These are phyloP conservation scores for Oehlia diaphana DNA, from an alignment of 192 early-diverging fungal genomes.

Conservation along the genomic window DNA sequence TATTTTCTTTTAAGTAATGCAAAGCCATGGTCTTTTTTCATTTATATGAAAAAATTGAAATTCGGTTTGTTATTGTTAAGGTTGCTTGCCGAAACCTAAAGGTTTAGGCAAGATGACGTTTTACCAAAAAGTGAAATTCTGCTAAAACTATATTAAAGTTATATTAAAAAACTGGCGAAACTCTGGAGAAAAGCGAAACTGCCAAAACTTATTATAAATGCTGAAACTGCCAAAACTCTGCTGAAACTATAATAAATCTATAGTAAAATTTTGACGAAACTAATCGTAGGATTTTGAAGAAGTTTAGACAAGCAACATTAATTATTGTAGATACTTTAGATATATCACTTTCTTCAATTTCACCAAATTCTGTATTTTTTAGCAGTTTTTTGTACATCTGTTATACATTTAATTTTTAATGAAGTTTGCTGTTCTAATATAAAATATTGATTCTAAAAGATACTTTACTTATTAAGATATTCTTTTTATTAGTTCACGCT, in stretches of 20 bases:
- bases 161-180: too few species aligned
- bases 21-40: not conserved
- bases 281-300: too few species aligned
- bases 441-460: not conserved
- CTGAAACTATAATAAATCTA: too few species aligned
- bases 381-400: not conserved
- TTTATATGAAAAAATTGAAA: not conserved
- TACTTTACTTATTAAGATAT: not conserved
- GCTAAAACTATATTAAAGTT: too few species aligned
- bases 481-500: not conserved
- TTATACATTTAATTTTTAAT: slow-evolving; percentile 3
- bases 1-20: not conserved
- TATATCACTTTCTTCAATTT: not conserved
- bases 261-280: too few species aligned
- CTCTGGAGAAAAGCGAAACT: too few species aligned
- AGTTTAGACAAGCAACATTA: too few species aligned
- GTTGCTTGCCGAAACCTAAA: too few species aligned
- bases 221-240: too few species aligned
- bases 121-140: too few species aligned
- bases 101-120: too few species aligned
- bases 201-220: too few species aligned
- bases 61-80: not conserved
- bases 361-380: not conserved
- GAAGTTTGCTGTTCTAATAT: not conserved
- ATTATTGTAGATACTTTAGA: slow-evolving; percentile 7